Evolutionary conservation across 164 flowering plant genomes (phyloP).

Genomic region (Magnolia kwangsiensis): DNA sequence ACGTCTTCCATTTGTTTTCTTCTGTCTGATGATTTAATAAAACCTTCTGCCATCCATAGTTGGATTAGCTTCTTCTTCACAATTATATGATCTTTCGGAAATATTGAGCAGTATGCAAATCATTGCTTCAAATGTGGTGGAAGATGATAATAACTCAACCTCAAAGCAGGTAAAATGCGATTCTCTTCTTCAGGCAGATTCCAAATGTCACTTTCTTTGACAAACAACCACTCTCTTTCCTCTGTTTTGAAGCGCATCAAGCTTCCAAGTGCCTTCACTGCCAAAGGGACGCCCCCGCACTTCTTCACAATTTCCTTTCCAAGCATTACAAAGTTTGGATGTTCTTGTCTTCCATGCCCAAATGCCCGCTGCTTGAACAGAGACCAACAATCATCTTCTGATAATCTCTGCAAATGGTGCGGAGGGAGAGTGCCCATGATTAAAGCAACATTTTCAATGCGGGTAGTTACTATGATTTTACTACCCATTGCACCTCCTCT

Average conservation of each 20-base stretch:
- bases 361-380: background rate
- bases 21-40: background rate
- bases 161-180: constrained; percentile 13
- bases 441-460: background rate
- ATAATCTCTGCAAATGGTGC: background rate
- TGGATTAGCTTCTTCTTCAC: constrained; percentile 5
- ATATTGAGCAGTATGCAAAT: constrained; percentile 19
- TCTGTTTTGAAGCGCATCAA: constrained; percentile 7
- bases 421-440: background rate
- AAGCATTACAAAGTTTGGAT: constrained; percentile 5
- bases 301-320: constrained; percentile 12
- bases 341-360: background rate
- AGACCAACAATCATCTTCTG: background rate
- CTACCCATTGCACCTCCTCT: constrained; percentile 7
- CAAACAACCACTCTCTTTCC: constrained; percentile 9
- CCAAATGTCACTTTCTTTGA: background rate
- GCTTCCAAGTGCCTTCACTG: constrained; percentile 14
- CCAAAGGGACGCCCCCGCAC: constrained; percentile 16
- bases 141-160: constrained; percentile 15
- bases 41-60: constrained; percentile 17
- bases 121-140: constrained; percentile 16
- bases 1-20: constrained; percentile 2
- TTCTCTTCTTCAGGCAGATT: background rate
- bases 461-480: constrained; percentile 16
- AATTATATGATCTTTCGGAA: constrained; percentile 7